phyloP scores from a whole-genome alignment of 163 green algal genomes.

The Scenedesmus sp. region DNA sequence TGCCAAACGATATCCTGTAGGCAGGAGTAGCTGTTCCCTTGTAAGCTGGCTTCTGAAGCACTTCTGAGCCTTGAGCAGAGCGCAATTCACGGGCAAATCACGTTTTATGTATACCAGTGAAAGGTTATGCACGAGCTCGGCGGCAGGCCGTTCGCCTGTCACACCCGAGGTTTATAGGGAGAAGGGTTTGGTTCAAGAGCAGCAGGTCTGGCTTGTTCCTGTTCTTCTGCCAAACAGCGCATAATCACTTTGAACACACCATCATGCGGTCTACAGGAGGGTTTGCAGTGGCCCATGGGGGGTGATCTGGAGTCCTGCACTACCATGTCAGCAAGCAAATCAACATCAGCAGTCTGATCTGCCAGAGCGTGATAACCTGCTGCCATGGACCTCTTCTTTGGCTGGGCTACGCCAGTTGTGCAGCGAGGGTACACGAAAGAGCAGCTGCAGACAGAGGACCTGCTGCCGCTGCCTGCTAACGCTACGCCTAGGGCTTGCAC shows the following conservation, averaged over 20 bases:
- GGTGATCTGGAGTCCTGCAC: neutral
- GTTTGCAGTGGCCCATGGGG: neutral
- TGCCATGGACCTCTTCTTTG: conserved; percentile 29
- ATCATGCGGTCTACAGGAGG: too few relatives aligned
- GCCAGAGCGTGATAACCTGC: too few relatives aligned
- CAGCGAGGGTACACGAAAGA: conserved; percentile 35
- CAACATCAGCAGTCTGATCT: neutral
- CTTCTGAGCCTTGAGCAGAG: neutral
- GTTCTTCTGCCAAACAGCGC: neutral
- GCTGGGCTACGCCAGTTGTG: conserved; percentile 63
- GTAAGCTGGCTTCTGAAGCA: neutral
- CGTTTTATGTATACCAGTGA: neutral
- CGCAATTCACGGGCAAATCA: neutral
- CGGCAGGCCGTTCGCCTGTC: neutral
- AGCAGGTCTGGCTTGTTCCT: neutral
- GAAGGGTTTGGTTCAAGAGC: neutral
- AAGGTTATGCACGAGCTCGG: neutral
- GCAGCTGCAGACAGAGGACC: conserved; percentile 61
- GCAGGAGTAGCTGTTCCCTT: neutral
- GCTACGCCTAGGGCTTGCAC: conserved; percentile 52
- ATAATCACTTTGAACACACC: neutral
- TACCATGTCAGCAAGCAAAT: too few relatives aligned
- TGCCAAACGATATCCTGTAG: too few relatives aligned
- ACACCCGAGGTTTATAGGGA: neutral
- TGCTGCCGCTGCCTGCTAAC: conserved; percentile 51